Base-by-base conservation (phyloP, 495 filamentous ascomycete genomes). In the Physcia stellaris region DNA sequence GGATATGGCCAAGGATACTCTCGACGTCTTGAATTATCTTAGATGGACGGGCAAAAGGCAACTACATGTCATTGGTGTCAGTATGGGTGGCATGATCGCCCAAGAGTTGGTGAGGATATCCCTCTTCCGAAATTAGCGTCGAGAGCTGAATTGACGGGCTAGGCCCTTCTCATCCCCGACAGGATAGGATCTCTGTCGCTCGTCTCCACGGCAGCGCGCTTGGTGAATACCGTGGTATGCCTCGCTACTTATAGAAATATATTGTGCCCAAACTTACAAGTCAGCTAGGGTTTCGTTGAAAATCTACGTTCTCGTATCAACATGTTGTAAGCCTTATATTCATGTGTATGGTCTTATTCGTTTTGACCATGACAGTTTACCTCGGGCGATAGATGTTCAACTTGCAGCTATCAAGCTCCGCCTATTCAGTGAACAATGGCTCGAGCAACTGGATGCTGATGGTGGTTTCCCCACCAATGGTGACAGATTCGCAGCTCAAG, bases 11-110 rank as follows among this genome's bases (percentile, higher is more conserved):
- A 70, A 60, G 43, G 83, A 88, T 59, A 48, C 69, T 22, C 35
- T 81, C 38, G 83, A 87, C 45, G 53, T 88, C 13, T 53, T 81
- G 32, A 66, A 81, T 39, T 67, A 79, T 45, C 44, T 86, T 24
- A 71, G 71, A 24, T 87, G 81, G 78, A 82, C 75, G 4, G 56
- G 59, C 6, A 36, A 52, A 35, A 67, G 75, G 24, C 56, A 66
- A 32, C 45, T 93, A 4, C 71, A 93, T 55, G 53, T 90, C 19
- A 62, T 84, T 33, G 85, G 85, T 30, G 70, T 83, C 22, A 78
- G 72, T 31, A 76, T 87, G 61, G 81, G 81, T 39, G 82, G 86
- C 46, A 92, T 93, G 85, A 90, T 93, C 52, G 76, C 80, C 11
- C 85, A 92, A 58, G 85, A 93, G 55, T 48, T 83, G 28, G 70